Evolutionary conservation across 164 flowering plant genomes (phyloP).

Genomic region (Macadamia integrifolia): DNA sequence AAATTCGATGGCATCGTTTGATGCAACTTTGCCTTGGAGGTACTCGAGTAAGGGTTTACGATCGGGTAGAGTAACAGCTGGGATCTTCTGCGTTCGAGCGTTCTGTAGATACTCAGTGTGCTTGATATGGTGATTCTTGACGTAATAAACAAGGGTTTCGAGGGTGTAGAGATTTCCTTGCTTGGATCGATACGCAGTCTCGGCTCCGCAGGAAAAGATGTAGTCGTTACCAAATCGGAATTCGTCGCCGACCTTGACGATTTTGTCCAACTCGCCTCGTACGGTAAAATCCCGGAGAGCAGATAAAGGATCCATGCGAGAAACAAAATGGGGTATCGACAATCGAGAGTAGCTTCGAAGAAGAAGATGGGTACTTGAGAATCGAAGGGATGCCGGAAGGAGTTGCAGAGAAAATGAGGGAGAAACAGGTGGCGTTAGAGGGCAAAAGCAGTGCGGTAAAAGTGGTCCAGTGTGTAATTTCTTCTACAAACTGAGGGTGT

Average conservation of each 20-base stretch:
- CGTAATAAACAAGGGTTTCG: slow-evolving; percentile 70
- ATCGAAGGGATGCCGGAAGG: too few relatives aligned
- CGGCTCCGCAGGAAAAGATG: slow-evolving; percentile 59
- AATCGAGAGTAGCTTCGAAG: too few relatives aligned
- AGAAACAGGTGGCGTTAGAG: too few relatives aligned
- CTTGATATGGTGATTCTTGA: slow-evolving; percentile 62
- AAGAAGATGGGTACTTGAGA: too few relatives aligned
- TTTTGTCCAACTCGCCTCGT: slow-evolving; percentile 64
- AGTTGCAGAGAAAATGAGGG: too few relatives aligned
- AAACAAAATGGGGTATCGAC: too few relatives aligned
- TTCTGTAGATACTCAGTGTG: slow-evolving; percentile 75
- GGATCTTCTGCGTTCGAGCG: slow-evolving; percentile 48
- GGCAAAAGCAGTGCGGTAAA: too few relatives aligned
- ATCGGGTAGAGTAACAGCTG: slow-evolving; percentile 79
- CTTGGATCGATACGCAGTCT: slow-evolving; percentile 81
- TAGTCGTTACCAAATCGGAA: slow-evolving; percentile 71
- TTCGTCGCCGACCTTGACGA: slow-evolving; percentile 55
- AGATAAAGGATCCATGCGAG: slow-evolving; percentile 82
- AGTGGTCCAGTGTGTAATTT: too few relatives aligned
- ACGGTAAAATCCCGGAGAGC: slow-evolving; percentile 83
- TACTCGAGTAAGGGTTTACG: slow-evolving; percentile 84
- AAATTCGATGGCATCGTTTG: slow-evolving; percentile 68
- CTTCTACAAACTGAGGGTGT: too few relatives aligned
- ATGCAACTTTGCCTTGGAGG: slow-evolving; percentile 62
- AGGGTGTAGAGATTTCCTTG: slow-evolving; percentile 85